phyloP scores from a whole-genome alignment of 2,329 filamentous ascomycete genomes.

The Penicillium sp. region DNA sequence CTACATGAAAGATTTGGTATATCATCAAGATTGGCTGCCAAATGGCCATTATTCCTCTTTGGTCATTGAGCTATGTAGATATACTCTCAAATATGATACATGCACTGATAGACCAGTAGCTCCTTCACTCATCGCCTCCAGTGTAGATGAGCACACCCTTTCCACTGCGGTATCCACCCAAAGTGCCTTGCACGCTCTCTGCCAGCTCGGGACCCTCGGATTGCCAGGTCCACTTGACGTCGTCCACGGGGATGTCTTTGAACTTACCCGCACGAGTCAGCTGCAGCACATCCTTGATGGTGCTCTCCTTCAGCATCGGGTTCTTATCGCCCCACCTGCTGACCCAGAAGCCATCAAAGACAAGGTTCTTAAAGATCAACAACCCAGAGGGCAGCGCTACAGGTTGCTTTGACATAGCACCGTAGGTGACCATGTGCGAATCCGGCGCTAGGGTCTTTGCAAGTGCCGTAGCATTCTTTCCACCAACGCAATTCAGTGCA shows the following conservation, averaged over 20 bases:
- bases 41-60: neutral
- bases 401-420: conserved; percentile 89
- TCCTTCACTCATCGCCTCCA: conserved; percentile 33
- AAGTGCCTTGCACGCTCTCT: conserved; percentile 75
- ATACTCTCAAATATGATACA: conserved; percentile 15
- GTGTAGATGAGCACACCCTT: conserved; percentile 89
- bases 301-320: conserved; percentile 70
- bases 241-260: conserved; percentile 76
- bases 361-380: conserved; percentile 89
- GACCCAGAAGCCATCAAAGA: conserved; percentile 93
- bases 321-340: conserved; percentile 82
- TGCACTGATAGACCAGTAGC: neutral
- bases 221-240: conserved; percentile 80
- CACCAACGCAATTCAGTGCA: conserved; percentile 91
- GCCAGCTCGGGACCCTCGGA: conserved; percentile 69
- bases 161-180: conserved; percentile 79
- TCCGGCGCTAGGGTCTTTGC: conserved; percentile 70
- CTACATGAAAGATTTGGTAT: neutral
- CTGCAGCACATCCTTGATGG: conserved; percentile 80
- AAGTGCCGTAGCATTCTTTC: conserved; percentile 75
- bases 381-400: conserved; percentile 77
- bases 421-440: conserved; percentile 85
- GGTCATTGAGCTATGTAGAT: neutral
- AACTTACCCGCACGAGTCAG: conserved; percentile 76
- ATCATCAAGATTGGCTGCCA: neutral